These are phyloP conservation scores for Sutorius eximius DNA, from an alignment of 1,284 basidiomycete genomes.

Conservation along the genomic window DNA sequence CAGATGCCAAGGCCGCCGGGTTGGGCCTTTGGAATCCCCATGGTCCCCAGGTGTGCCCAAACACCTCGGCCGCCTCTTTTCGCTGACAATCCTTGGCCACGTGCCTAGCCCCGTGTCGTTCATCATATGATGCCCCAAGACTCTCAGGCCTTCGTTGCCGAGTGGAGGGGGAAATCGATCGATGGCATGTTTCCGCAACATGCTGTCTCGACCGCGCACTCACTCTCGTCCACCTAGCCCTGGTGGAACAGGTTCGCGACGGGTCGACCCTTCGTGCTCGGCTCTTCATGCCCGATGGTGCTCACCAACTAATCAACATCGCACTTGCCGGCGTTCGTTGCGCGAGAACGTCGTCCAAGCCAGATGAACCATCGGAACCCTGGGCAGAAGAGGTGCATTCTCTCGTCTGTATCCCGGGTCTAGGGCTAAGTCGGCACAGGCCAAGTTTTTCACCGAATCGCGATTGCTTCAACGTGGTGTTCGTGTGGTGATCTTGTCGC, in stretches of 20 bases:
- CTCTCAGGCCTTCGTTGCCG: conserved; percentile 83
- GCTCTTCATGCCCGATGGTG: conserved; percentile 82
- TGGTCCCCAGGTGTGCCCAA: conserved; percentile 63
- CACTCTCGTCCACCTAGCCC: conserved; percentile 47
- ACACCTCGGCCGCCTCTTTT: background rate
- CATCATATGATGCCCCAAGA: conserved; percentile 90
- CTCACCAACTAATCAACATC: conserved; percentile 86
- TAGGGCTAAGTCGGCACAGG: conserved; percentile 47
- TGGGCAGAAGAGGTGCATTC: conserved; percentile 79
- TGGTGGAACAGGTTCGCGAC: conserved; percentile 94
- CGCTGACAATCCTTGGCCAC: conserved; percentile 12
- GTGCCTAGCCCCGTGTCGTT: conserved; percentile 64
- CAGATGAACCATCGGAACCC: conserved; percentile 75
- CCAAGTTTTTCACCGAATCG: conserved; percentile 93
- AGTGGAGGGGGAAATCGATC: conserved; percentile 88
- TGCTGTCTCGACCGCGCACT: background rate
- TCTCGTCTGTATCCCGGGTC: background rate
- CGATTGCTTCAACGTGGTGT: conserved; percentile 89
- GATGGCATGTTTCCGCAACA: conserved; percentile 58
- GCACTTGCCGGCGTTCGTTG: conserved; percentile 85
- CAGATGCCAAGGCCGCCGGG: conserved; percentile 74
- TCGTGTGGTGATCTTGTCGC: conserved; percentile 83
- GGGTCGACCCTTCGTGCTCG: conserved; percentile 90
- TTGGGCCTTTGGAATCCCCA: conserved; percentile 89
- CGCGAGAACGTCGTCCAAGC: conserved; percentile 70